These are phyloP conservation scores for Zasmidium citrigriseum DNA, from an alignment of 2,329 filamentous ascomycete genomes.

Conservation along the genomic window DNA sequence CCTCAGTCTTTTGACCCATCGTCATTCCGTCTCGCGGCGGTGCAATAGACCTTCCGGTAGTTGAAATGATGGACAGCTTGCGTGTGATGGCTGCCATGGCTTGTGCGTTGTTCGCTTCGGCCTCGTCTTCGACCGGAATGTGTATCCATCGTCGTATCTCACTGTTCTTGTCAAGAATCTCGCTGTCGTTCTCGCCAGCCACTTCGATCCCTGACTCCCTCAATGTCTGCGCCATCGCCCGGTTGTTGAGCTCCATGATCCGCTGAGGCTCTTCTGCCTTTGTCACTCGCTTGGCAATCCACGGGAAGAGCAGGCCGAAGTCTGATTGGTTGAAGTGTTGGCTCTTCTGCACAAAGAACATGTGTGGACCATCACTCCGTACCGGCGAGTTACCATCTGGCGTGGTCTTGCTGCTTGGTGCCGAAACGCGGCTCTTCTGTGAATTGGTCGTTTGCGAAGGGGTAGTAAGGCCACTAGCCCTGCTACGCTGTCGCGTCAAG, in stretches of 20 bases:
- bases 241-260: constrained; percentile 79
- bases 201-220: constrained; percentile 45
- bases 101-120: constrained; percentile 15
- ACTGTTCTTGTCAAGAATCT: constrained; percentile 34
- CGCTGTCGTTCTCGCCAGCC: constrained; percentile 41
- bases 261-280: constrained; percentile 68
- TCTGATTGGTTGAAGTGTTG: constrained; percentile 83
- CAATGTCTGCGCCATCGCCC: constrained; percentile 76
- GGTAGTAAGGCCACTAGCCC: constrained; percentile 23
- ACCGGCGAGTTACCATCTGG: constrained; percentile 2
- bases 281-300: constrained; percentile 54
- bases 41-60: constrained; percentile 17
- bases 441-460: constrained; percentile 20
- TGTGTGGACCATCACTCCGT: constrained; percentile 52
- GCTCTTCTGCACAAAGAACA: constrained; percentile 73
- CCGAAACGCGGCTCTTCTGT: constrained; percentile 5
- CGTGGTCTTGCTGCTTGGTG: neutral
- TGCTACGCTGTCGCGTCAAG: constrained; percentile 26
- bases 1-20: constrained; percentile 29
- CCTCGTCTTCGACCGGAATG: constrained; percentile 26
- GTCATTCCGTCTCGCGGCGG: constrained; percentile 29
- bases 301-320: constrained; percentile 80
- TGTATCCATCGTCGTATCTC: constrained; percentile 29
- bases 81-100: constrained; percentile 21
- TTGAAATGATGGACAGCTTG: constrained; percentile 25